phyloP scores from a whole-genome alignment of 352 stramenopile species.

The Blastocystis sp. region DNA sequence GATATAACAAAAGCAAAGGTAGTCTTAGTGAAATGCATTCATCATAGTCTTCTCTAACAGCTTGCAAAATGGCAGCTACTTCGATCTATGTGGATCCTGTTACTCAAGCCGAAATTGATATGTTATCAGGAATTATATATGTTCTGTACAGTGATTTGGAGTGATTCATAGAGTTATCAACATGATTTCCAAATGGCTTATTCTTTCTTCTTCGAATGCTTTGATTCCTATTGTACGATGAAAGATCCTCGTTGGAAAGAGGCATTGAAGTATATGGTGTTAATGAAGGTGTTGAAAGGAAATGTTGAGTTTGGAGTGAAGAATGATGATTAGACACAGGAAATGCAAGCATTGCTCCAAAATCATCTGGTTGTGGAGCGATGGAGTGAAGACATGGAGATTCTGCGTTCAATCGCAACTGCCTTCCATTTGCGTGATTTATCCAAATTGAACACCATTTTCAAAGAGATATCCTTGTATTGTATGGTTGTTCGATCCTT shows the following conservation, averaged over 20 bases:
- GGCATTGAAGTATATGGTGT: conserved; percentile 96
- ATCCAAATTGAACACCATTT: conserved; percentile 75
- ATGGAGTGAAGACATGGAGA: conserved; percentile 85
- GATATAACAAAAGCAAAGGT: conserved; percentile 88
- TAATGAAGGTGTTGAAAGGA: conserved; percentile 86
- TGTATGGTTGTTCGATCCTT: conserved; percentile 68
- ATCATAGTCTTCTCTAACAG: conserved; percentile 87
- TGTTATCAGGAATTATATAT: conserved; percentile 65
- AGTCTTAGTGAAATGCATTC: background rate
- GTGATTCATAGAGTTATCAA: conserved; percentile 86
- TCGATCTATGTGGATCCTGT: conserved; percentile 89
- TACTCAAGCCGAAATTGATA: conserved; percentile 81
- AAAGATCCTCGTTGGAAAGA: conserved; percentile 74
- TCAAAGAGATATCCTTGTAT: conserved; percentile 71
- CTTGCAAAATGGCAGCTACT: conserved; percentile 89
- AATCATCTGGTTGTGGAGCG: conserved; percentile 93
- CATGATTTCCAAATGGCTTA: conserved; percentile 96
- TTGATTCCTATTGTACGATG: conserved; percentile 84
- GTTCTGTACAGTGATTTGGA: too few relatives aligned
- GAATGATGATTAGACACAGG: conserved; percentile 69
- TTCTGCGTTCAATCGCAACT: conserved; percentile 86
- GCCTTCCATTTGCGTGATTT: conserved; percentile 86
- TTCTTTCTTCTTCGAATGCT: conserved; percentile 97
- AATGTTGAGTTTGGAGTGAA: conserved; percentile 57
- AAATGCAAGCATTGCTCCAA: conserved; percentile 87